A percentile compares a stretch with the other conserved stretches of the same genome.
Evolutionary conservation across 495 filamentous ascomycete species (phyloP).

Genomic region (Copromyces sp.): DNA sequence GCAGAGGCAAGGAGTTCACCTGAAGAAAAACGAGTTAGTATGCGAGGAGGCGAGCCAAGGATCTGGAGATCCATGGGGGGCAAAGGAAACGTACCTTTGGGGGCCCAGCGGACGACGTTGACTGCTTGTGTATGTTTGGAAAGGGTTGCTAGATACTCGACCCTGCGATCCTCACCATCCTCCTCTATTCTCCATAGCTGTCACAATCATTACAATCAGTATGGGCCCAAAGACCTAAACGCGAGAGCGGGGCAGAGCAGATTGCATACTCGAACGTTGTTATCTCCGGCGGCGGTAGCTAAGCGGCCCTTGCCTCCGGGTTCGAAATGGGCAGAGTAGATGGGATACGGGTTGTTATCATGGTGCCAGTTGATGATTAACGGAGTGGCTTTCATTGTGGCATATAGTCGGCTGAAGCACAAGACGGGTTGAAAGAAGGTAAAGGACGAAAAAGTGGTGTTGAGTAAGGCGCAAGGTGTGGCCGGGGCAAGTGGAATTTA

Average conservation of each 20-base stretch:
- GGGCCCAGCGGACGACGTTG: conserved; percentile 94
- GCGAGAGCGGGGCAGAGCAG: not conserved
- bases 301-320: conserved; percentile 85
- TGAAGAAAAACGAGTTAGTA: conserved; percentile 30
- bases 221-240: not conserved
- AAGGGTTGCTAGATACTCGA: conserved; percentile 83
- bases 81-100: conserved; percentile 53
- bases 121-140: conserved; percentile 93
- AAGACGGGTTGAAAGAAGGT: not conserved
- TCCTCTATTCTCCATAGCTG: conserved; percentile 86
- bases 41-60: not conserved
- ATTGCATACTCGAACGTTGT: conserved; percentile 80
- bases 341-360: conserved; percentile 75
- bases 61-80: not conserved
- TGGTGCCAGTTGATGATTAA: conserved; percentile 96
- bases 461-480: not conserved
- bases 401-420: conserved; percentile 6
- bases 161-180: conserved; percentile 76
- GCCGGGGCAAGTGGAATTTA: not conserved
- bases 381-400: conserved; percentile 79
- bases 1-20: conserved; percentile 90
- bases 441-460: not conserved
- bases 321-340: conserved; percentile 94
- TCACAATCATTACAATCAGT: conserved; percentile 2
- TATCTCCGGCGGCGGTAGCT: conserved; percentile 92